Evolutionary conservation across 2,329 filamentous ascomycete species (phyloP), one percentile per base, ranked within the genome.

Genomic region (Cadophora sp.): DNA sequence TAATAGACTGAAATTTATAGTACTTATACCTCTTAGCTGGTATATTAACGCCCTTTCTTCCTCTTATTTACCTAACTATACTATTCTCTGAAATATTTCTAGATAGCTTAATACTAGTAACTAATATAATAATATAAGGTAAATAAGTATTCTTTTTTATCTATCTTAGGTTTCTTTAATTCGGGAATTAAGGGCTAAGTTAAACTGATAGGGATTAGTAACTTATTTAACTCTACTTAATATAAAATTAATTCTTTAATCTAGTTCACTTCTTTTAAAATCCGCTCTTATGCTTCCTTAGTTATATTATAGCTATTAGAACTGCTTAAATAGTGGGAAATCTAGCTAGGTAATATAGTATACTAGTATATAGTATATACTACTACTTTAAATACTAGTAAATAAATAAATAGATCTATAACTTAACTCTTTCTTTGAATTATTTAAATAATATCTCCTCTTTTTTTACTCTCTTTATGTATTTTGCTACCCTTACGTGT

Each of bases 341-440:
- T 43, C 24, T 60, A 12, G 43, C 8, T 60, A 24, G 19, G 56
- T 26, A 60, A 65, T n/a, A 65, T 40, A 31, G 37, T 37, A 65
- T 65, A 51, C 55, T 65, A 31, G 26, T n/a, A 65, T 60, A 60
- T 27, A 31, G 14, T 40, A 65, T 26, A 65, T 43, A 65, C 63
- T 24, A 65, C 40, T 3, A 65, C 24, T 40, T 19, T 24, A 27
- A 60, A 34, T 51, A 16, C 63, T 65, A 26, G 40, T 6, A 65
- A 65, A 51, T 65, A 26, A 11, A 60, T 48, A 65, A 65, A 65
- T 40, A 24, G 34, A 34, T 65, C 37, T 37, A 65, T 60, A 60
- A 65, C 60, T 65, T 22, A 60, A 65, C n/a, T n/a, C n/a, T n/a
- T n/a, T n/a, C n/a, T 50, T 65, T 55, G 8, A 50, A 22, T 50